Evolutionary conservation across 495 filamentous ascomycete genomes (phyloP).

Genomic region (Hypoxylon perforatum): DNA sequence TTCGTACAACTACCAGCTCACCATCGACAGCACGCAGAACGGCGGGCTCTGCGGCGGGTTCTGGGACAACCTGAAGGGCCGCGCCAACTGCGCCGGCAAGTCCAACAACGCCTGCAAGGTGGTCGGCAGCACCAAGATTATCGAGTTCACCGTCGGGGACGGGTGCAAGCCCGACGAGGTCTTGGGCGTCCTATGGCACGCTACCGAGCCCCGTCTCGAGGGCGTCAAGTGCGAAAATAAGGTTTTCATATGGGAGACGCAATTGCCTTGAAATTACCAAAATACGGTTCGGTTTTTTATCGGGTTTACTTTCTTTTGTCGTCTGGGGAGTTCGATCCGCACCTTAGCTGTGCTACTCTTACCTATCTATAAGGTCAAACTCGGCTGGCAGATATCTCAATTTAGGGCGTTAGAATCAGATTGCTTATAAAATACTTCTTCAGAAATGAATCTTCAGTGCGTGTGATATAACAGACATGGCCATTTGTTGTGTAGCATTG

Average conservation of each 20-base stretch:
- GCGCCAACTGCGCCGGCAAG: slow-evolving; percentile 7
- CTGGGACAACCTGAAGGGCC: slow-evolving; percentile 18
- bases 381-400: too few relatives aligned
- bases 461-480: too few relatives aligned
- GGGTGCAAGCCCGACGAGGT: slow-evolving; percentile 4
- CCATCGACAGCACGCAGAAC: background rate
- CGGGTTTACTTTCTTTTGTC: too few relatives aligned
- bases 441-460: too few relatives aligned
- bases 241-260: background rate
- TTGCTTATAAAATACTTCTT: too few relatives aligned
- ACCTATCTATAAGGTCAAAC: too few relatives aligned
- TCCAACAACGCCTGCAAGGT: background rate
- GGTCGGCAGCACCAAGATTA: background rate
- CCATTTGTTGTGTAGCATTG: too few relatives aligned
- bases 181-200: slow-evolving; percentile 5
- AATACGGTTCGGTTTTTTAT: too few relatives aligned
- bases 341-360: too few relatives aligned
- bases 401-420: too few relatives aligned
- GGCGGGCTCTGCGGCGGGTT: slow-evolving; percentile 11
- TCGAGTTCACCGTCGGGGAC: background rate
- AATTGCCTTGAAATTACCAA: too few relatives aligned
- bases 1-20: background rate
- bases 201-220: background rate
- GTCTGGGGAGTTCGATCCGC: too few relatives aligned
- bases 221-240: background rate